Conservation (phyloP, 495 filamentous ascomycete genomes). For the Hamigera avellanea region DNA sequence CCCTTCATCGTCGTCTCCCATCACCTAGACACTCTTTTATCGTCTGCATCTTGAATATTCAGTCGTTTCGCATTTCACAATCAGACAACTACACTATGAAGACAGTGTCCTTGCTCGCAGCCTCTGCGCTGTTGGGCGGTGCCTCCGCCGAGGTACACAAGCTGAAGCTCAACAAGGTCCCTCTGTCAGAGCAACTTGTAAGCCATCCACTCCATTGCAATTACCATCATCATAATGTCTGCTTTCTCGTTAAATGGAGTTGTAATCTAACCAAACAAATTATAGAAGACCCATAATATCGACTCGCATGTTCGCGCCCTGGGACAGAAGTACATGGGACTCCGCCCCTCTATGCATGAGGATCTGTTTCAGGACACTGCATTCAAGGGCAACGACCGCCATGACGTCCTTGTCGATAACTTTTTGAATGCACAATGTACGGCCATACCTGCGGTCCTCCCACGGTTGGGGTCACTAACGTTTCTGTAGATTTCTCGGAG, state of each 20-base stretch:
- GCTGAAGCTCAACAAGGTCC: slow-evolving; percentile 94
- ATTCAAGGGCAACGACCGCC: slow-evolving; percentile 53
- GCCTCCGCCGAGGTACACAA: slow-evolving; percentile 78
- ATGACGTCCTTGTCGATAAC: slow-evolving; percentile 86
- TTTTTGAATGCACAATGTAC: slow-evolving; percentile 98
- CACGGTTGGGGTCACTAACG: slow-evolving; percentile 10
- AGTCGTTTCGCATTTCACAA: not conserved
- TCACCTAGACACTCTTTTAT: slow-evolving; percentile 1
- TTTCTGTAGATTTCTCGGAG: slow-evolving; percentile 77
- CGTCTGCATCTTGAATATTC: not conserved
- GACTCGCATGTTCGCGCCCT: slow-evolving; percentile 68
- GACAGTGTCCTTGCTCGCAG: slow-evolving; percentile 59
- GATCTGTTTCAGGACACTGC: slow-evolving; percentile 69
- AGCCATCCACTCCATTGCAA: slow-evolving; percentile 18
- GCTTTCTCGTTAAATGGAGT: slow-evolving; percentile 1
- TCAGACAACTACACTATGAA: slow-evolving; percentile 54
- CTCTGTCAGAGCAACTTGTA: slow-evolving; percentile 85
- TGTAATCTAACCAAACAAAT: slow-evolving; percentile 7
- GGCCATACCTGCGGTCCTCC: slow-evolving; percentile 14
- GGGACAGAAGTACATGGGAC: slow-evolving; percentile 77
- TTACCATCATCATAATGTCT: not conserved
- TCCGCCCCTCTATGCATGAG: slow-evolving; percentile 54
- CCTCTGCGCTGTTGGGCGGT: slow-evolving; percentile 71
- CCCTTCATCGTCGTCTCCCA: slow-evolving; percentile 8
- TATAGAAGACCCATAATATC: slow-evolving; percentile 64